Base-by-base conservation (phyloP, 352 stramenopile species). In the Globisporangium nagaii region DNA sequence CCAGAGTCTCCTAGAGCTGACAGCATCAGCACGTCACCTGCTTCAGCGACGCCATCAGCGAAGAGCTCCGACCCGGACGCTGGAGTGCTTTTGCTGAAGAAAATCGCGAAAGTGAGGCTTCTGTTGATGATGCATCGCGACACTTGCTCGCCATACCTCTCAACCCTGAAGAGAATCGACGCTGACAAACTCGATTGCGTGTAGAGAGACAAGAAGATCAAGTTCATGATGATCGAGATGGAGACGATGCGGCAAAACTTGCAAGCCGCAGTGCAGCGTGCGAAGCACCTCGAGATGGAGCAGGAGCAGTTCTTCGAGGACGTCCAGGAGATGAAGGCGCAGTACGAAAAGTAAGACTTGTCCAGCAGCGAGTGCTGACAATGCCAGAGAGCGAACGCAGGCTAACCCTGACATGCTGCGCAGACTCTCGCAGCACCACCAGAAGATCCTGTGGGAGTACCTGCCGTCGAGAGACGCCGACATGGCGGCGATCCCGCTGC, bases 291-390 rank as follows among this genome's bases (percentile, higher is more conserved):
- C 48, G 90, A 94, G 32, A 70, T 88, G n/a, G 82, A 95, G 58
- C 61, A 96, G 70, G 84, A 84, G 43, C 56, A 96, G 72, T 80
- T 95, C 70, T 65, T 88, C 30, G 71, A 88, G 47, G 74, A 90
- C 41, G 70, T 93, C 15, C 66, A 75, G 24, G 75, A 88, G 19
- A 81, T 93, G 66, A 88, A 93, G 59, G 48, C 45, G 4, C 75
- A 90, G 19, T 93, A 76, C 53, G 73, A 89, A 32, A 86, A 83
- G 64, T 63, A 37, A 40, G 58, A 22, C 20, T 4, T 39, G 1
- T n/a, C n/a, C n/a, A n/a, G n/a, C n/a, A n/a, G n/a, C n/a, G n/a
- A n/a, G n/a, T n/a, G 4, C 19, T 71, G 19, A 43, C 37, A 43
- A 15, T 43, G 7, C n/a, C n/a, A n/a, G n/a, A n/a, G n/a, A n/a